These are phyloP conservation scores for Sporisorium sorghi DNA, from an alignment of 1,284 basidiomycete genomes.

Conservation along the genomic window DNA sequence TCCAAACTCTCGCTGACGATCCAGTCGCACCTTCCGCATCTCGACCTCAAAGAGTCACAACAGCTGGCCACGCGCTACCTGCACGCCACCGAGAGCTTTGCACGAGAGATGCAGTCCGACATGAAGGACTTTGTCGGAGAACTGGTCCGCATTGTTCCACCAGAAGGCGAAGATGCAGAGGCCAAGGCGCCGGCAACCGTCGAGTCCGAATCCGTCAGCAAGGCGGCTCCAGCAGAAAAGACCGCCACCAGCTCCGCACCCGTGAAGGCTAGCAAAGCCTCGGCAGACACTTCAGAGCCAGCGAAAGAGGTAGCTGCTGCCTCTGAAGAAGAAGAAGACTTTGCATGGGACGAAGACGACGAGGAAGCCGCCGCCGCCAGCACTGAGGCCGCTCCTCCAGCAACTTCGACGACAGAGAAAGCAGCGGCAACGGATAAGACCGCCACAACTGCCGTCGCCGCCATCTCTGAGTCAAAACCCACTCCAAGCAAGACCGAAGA, in stretches of 20 bases:
- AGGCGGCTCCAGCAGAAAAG: constrained; percentile 8
- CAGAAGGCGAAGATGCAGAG: constrained; percentile 29
- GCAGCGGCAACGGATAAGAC: not conserved
- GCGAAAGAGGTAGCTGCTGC: not conserved
- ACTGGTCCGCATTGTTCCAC: constrained; percentile 58
- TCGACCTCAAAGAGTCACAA: constrained; percentile 56
- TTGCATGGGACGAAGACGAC: constrained; percentile 60
- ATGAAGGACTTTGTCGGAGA: constrained; percentile 58
- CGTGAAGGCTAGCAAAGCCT: not conserved
- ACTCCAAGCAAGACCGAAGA: constrained; percentile 19
- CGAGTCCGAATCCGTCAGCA: constrained; percentile 2
- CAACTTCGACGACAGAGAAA: not conserved
- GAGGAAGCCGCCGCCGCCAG: constrained; percentile 37
- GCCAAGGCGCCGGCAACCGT: not conserved
- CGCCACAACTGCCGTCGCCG: not conserved
- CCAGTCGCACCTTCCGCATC: constrained; percentile 56
- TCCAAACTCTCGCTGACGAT: constrained; percentile 50
- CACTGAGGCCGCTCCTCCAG: constrained; percentile 12
- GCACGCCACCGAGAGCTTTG: constrained; percentile 52
- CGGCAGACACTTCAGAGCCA: not conserved
- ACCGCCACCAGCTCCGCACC: not conserved
- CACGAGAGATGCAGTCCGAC: constrained; percentile 56
- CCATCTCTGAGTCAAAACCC: constrained; percentile 2
- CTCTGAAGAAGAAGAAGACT: constrained; percentile 49
- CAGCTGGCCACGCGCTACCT: constrained; percentile 54